Evolutionary conservation across 1,139 yeast species (phyloP), one percentile per base, ranked within the genome.

Genomic region (Suhomyces kunorum): DNA sequence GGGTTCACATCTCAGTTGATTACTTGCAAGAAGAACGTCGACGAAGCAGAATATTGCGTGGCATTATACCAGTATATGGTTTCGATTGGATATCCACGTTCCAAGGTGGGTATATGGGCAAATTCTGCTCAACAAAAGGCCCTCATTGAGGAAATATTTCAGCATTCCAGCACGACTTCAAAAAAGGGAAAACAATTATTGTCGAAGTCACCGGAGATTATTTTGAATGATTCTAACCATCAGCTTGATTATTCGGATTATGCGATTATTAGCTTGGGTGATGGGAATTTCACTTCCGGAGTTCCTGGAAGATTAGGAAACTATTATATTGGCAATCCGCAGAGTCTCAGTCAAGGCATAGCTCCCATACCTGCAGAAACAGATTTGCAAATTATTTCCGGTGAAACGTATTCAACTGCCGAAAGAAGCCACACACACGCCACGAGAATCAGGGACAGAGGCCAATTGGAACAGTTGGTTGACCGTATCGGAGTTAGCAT

Each of bases 31-130:
- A 41, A 33, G 18, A 71, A 64, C 43, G 49, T 75, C 8, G 74
- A 66, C 8, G 86, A 81, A 49, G 86, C 85, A 0, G 81, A 78
- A 47, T 76, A 63, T 46, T 64, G 74, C 11, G 76, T 76, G 8
- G 59, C 63, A 0, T 48, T 80, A 8, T 79, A 64, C 51, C 69
- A 67, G 54, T 78, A 76, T 48, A 61, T 81, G 74, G 53, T 74
- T 17, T 49, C 66, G 3, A 45, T 71, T 14, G 80, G 78, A 0
- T 77, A 78, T 48, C 69, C 80, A 0, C 39, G 51, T 1, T 48
- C 53, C 1, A 51, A 52, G 13, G 68, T 81, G 15, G 62, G 68
- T 8, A 67, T 82, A 9, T 51, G 74, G 34, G 66, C 75, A 2
- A 59, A 67, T 8, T 69, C 67, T 22, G 56, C 58, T 14, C 66